Evolutionary conservation across 345 rosid genomes (phyloP).

Genomic region (Luvunga scandens): DNA sequence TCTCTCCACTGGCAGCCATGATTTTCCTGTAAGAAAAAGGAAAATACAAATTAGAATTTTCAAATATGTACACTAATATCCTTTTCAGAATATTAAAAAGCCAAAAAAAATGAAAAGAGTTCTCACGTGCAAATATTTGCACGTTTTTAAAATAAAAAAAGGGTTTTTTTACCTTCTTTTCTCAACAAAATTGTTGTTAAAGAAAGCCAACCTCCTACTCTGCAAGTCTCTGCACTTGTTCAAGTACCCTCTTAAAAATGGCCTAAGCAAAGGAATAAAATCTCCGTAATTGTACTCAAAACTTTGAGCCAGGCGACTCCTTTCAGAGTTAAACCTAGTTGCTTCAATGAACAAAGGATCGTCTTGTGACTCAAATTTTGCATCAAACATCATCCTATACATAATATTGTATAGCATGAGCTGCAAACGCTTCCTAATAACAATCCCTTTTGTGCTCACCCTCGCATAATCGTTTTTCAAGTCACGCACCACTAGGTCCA

Average conservation of each 20-base stretch:
- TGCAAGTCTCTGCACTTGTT: constrained; percentile 62
- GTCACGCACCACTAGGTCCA: constrained; percentile 50
- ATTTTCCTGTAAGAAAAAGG: constrained; percentile 30
- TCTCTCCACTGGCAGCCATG: constrained; percentile 47
- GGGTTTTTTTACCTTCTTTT: constrained; percentile 38
- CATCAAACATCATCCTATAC: constrained; percentile 69
- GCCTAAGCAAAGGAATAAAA: constrained; percentile 58
- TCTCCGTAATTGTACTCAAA: constrained; percentile 69
- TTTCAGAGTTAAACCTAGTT: constrained; percentile 52
- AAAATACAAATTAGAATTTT: neutral
- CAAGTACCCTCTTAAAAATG: constrained; percentile 60
- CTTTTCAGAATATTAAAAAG: neutral
- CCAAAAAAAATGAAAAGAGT: neutral
- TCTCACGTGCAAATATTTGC: neutral
- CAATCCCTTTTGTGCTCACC: constrained; percentile 33
- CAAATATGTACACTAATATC: too few relatives aligned
- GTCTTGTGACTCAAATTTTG: constrained; percentile 39
- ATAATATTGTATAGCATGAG: constrained; percentile 63
- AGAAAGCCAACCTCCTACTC: constrained; percentile 49
- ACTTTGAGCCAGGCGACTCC: constrained; percentile 60
- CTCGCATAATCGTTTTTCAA: constrained; percentile 23
- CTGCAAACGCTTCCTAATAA: constrained; percentile 50
- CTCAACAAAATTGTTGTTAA: constrained; percentile 45
- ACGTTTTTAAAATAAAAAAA: neutral
- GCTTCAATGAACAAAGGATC: constrained; percentile 55